phyloP scores from a whole-genome alignment of 306 rosid species.

The Prunus kanzakura region DNA sequence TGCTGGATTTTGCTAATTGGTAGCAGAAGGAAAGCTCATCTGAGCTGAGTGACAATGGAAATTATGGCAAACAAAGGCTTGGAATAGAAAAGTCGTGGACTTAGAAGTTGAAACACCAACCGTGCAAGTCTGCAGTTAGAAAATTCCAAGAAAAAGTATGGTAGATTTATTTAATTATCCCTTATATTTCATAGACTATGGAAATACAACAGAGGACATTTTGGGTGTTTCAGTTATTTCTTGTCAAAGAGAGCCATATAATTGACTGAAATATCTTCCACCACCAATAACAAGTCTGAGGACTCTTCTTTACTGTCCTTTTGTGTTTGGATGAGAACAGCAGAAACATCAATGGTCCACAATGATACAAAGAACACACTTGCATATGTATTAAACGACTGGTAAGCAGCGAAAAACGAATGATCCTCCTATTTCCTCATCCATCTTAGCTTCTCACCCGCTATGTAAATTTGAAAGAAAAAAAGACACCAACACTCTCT shows the following conservation, averaged over 20 bases:
- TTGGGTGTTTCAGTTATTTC: background rate
- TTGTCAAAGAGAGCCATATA: background rate
- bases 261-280: background rate
- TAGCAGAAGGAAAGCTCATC: background rate
- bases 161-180: background rate
- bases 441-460: too few relatives aligned
- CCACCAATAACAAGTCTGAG: background rate
- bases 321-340: background rate
- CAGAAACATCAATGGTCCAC: background rate
- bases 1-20: background rate
- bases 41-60: background rate
- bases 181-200: background rate
- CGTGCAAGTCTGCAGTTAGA: too few relatives aligned
- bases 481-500: too few relatives aligned
- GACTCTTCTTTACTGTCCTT: background rate
- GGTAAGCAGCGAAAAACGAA: too few relatives aligned
- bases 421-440: too few relatives aligned
- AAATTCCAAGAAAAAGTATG: background rate
- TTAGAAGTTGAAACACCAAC: background rate
- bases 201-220: background rate
- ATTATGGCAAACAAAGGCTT: background rate
- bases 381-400: too few relatives aligned
- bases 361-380: too few relatives aligned
- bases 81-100: background rate
- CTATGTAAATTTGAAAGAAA: too few relatives aligned